Evolutionary conservation across 2,329 filamentous ascomycete species (phyloP).

Genomic region (Exophiala alcalophila): DNA sequence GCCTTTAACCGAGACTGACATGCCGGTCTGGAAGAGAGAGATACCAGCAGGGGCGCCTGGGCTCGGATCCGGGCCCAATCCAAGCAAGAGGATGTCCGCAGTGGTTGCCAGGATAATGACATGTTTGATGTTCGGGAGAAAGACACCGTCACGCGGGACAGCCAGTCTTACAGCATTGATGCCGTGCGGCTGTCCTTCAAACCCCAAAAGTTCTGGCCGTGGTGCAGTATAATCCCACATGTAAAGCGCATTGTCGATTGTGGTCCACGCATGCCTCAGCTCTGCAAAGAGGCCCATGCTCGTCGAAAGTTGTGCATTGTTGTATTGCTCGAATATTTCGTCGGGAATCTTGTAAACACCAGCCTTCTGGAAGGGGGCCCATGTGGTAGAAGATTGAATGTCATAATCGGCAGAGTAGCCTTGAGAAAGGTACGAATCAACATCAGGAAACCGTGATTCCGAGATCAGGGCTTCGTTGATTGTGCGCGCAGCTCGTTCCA

Average conservation of each 20-base stretch:
- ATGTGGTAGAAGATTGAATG: constrained; percentile 63
- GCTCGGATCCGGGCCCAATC: constrained; percentile 62
- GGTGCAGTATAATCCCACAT: constrained; percentile 95
- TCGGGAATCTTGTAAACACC: constrained; percentile 89
- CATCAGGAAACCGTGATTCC: constrained; percentile 79
- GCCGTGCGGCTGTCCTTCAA: constrained; percentile 80
- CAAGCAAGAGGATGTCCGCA: constrained; percentile 80
- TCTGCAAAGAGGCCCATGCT: constrained; percentile 93
- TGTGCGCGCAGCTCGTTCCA: constrained; percentile 76
- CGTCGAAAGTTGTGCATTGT: constrained; percentile 81
- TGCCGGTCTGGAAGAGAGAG: constrained; percentile 81
- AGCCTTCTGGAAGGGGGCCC: constrained; percentile 85
- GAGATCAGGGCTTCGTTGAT: constrained; percentile 72
- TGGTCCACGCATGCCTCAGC: constrained; percentile 91
- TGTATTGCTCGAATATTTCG: constrained; percentile 87
- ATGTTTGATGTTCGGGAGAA: constrained; percentile 79
- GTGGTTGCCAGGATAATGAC: constrained; percentile 86
- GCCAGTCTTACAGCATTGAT: constrained; percentile 91
- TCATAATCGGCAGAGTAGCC: constrained; percentile 92
- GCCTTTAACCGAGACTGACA: constrained; percentile 74
- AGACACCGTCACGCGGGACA: constrained; percentile 80
- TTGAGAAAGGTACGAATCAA: constrained; percentile 88
- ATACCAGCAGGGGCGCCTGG: constrained; percentile 64
- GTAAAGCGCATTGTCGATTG: constrained; percentile 93
- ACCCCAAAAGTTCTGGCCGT: constrained; percentile 88